Base-by-base conservation (phyloP, 176 grass and related monocot species). In the Triticum monococcum region DNA sequence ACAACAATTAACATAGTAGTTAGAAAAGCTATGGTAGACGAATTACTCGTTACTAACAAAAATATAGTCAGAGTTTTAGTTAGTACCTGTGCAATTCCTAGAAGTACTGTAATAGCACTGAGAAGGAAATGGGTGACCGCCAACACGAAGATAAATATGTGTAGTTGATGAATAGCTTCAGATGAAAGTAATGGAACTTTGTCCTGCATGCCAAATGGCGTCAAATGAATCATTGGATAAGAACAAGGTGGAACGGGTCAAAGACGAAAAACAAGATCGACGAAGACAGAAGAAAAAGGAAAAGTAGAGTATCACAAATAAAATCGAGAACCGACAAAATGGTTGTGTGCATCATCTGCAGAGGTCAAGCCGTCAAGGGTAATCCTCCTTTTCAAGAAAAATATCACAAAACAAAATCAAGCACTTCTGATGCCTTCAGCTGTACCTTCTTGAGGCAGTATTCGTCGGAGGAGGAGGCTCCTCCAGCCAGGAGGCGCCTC, bases 91-190 rank as follows among this genome's bases (percentile, higher is more conserved):
- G 77, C 77, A 30, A 84, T 79, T 84, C 92, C 96, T 60, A 98
- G 81, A 87, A 94, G 72, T 70, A 96, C 37, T 56, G 94, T 98
- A 20, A 83, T 31, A 46, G 89, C 90, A 48, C 88, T 94, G 52
- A 98, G 88, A 83, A 94, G 65, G 56, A 98, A 94, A 87, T 98
- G 97, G 3, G 86, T 88, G 40, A 94, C 88, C 6, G 93, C 93
- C 72, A 98, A 72, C 23, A 81, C 90, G 59, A 98, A 98, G 67
- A 98, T 95, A 85, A 98, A 98, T 75, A 98, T 94, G 82, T 98
- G 97, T 9, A 98, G 5, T 64, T 98, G 87, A 79, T 98, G 93
- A 78, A 94, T 86, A 9, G 93, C 93, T 22, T 96, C 77, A 1
- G 72, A 16, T 0, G 97, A 96, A 54, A 98, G 84, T 32, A 98